phyloP scores from a whole-genome alignment of 2,329 filamentous ascomycete genomes.

The Colletotrichum sp. region DNA sequence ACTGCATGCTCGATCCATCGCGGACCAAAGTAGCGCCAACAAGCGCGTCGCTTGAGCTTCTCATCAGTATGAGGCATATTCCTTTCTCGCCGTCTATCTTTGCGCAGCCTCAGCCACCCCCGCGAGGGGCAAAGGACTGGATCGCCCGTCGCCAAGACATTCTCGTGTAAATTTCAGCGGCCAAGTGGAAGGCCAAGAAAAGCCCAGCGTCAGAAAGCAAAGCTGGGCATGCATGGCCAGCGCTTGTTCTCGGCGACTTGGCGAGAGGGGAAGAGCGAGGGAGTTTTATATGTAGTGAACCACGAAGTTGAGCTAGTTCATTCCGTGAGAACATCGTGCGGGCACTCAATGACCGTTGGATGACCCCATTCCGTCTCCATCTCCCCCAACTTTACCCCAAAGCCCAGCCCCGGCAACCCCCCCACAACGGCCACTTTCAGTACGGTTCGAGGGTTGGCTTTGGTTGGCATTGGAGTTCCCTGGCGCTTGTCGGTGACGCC shows the following conservation, averaged over 20 bases:
- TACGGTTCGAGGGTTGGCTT: not conserved
- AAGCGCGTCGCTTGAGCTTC: not conserved
- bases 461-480: not conserved
- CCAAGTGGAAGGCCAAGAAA: constrained; percentile 16
- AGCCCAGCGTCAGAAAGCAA: constrained; percentile 2
- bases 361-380: not conserved
- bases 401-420: not conserved
- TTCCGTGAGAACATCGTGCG: not conserved
- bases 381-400: not conserved
- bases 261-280: constrained; percentile 5
- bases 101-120: not conserved
- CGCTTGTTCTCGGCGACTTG: constrained; percentile 16
- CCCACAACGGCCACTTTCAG: not conserved
- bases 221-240: constrained; percentile 17
- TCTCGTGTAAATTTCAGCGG: not conserved
- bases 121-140: not conserved
- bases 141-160: not conserved
- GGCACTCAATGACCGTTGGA: not conserved
- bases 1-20: not conserved
- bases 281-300: not conserved
- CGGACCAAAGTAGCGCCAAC: not conserved
- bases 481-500: not conserved
- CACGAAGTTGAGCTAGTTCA: not conserved
- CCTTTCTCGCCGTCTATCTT: not conserved
- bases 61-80: constrained; percentile 1